Evolutionary conservation across 208 protist genomes (phyloP), one percentile per base, ranked within the genome.

Genomic region (Trypanosoma avium): DNA sequence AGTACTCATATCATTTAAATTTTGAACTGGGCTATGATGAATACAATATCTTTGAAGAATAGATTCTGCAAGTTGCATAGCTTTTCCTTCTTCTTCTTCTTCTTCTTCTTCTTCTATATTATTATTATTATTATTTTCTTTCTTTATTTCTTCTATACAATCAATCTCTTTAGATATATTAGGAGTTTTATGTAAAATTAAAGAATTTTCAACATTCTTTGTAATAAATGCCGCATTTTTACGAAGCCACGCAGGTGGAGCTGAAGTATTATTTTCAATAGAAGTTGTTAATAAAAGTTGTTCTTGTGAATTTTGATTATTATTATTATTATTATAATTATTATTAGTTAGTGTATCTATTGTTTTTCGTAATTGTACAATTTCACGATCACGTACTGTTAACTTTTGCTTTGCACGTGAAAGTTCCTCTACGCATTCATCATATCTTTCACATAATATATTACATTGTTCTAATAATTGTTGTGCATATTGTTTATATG

Each of bases 351-450:
- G 19, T 35, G 36, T 21, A 22, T 8, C 42, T 19, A 15, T 32
- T 8, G 24, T 19, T 49, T 46, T 42, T 19, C 60, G 45, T 13
- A 90, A 67, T 30, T 46, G 63, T 4, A 55, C 70, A 35, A 86
- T 69, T 13, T 43, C 35, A 12, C 54, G 52, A 32, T 82, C 75
- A 15, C 61, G 40, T 15, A 55, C 71, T 2, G 45, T 33, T 36
- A 82, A 35, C 13, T 32, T 26, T 22, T 49, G 48, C 26, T 62
- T 69, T 38, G 67, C 65, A 24, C 33, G 46, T 12, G 43, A 50
- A 15, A 92, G 68, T 56, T 81, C 79, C 32, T 76, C 71, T 24
- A 89, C 86, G 57, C 80, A 81, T 19, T 67, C 75, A 59, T 84
- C 72, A 69, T 87, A 92, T 56, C 77, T 65, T 53, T 75, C 69